Conservation (phyloP, 371 early-diverging fungal genomes). For the Mortierella sp. region DNA sequence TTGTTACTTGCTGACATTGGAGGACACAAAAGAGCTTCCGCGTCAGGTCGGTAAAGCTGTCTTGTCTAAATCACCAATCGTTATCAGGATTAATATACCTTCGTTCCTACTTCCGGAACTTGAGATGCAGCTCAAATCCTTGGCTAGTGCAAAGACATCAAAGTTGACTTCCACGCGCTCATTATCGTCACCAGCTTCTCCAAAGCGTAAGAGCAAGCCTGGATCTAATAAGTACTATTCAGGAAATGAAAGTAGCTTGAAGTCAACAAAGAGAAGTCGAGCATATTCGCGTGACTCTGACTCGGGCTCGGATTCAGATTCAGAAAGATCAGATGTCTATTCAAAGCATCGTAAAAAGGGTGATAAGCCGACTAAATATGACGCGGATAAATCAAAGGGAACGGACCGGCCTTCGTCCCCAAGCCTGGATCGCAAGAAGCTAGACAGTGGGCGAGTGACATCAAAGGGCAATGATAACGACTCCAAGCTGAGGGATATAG, state of each 20-base stretch:
- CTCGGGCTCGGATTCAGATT: constrained; percentile 14
- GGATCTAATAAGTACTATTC: constrained; percentile 7
- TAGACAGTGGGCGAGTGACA: not conserved
- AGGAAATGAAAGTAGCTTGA: constrained; percentile 7
- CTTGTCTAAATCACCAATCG: constrained; percentile 16
- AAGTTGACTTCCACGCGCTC: not conserved
- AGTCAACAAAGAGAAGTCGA: constrained; percentile 1
- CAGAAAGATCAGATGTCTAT: constrained; percentile 4
- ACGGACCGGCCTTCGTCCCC: not conserved
- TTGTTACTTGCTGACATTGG: constrained; percentile 17
- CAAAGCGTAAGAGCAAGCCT: constrained; percentile 1
- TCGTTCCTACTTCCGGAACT: constrained; percentile 13
- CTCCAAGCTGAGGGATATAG: not conserved
- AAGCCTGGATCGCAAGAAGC: constrained; percentile 1
- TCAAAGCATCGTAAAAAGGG: not conserved
- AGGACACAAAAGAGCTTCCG: constrained; percentile 12
- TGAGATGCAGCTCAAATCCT: not conserved
- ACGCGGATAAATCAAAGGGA: not conserved
- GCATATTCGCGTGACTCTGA: not conserved
- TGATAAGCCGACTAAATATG: not conserved
- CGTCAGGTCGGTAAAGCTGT: constrained; percentile 7
- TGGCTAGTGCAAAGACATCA: not conserved
- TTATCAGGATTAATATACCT: constrained; percentile 29
- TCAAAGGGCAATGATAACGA: not conserved
- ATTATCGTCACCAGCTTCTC: not conserved